A percentile compares a stretch with the other conserved stretches of the same genome.
phyloP scores from a whole-genome alignment of 805 yeast genomes.

The Candida nanaspora region DNA sequence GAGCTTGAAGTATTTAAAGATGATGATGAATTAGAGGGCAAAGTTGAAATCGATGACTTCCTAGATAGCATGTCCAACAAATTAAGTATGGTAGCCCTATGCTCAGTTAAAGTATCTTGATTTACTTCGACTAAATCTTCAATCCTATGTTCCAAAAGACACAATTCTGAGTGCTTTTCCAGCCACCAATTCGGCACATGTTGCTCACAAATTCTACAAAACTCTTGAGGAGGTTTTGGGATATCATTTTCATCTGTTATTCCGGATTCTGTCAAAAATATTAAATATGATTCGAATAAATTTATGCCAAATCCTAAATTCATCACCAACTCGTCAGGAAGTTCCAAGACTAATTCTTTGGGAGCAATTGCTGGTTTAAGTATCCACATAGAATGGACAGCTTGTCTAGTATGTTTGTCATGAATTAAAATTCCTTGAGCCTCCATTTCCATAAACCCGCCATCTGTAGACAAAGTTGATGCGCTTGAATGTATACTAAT shows the following conservation, averaged over 20 bases:
- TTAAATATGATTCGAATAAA: constrained; percentile 68
- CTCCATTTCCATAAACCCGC: constrained; percentile 66
- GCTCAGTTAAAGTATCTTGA: constrained; percentile 76
- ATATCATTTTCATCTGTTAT: constrained; percentile 54
- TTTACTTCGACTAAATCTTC: constrained; percentile 67
- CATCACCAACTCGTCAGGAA: constrained; percentile 65
- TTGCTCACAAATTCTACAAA: constrained; percentile 90
- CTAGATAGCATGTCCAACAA: constrained; percentile 33
- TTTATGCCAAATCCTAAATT: constrained; percentile 86
- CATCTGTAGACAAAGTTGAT: constrained; percentile 44
- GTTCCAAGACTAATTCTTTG: constrained; percentile 52
- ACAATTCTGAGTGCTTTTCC: constrained; percentile 82
- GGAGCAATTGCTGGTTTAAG: constrained; percentile 68
- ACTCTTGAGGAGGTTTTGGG: constrained; percentile 74
- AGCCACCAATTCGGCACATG: constrained; percentile 95
- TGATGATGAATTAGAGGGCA: constrained; percentile 2
- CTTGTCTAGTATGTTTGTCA: constrained; percentile 46
- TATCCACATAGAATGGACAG: constrained; percentile 90
- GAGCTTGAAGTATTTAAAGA: constrained; percentile 5
- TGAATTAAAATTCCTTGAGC: constrained; percentile 90
- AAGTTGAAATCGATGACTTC: constrained; percentile 19
- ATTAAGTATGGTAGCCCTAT: constrained; percentile 40
- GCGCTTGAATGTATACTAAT: constrained; percentile 19
- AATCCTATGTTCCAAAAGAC: constrained; percentile 77
- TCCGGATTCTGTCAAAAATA: constrained; percentile 55